phyloP scores from a whole-genome alignment of 2,329 filamentous ascomycete genomes.

The Arthrinium phaeospermum region DNA sequence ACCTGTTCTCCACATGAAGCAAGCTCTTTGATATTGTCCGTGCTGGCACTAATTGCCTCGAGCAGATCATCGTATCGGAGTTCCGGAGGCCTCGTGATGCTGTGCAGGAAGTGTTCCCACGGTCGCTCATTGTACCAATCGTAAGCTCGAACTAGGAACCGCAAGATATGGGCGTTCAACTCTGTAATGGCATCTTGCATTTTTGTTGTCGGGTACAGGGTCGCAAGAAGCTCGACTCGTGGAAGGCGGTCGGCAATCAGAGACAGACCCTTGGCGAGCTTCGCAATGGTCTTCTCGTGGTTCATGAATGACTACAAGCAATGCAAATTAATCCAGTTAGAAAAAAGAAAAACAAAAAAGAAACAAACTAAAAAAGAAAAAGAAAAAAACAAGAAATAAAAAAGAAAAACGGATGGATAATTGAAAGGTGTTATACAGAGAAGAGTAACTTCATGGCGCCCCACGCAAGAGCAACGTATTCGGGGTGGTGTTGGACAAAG shows the following conservation, averaged over 20 bases:
- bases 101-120: conserved; percentile 28
- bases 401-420: too few species aligned
- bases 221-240: not conserved
- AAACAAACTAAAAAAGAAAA: too few species aligned
- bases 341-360: too few species aligned
- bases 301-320: not conserved
- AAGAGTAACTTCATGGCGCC: conserved; percentile 5
- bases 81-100: conserved; percentile 29
- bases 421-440: too few species aligned
- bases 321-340: too few species aligned
- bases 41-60: not conserved
- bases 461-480: conserved; percentile 1
- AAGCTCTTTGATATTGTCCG: not conserved
- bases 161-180: conserved; percentile 36
- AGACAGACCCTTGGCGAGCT: not conserved
- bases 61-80: conserved; percentile 29
- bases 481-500: conserved; percentile 2
- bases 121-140: conserved; percentile 36
- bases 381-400: too few species aligned
- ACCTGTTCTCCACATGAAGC: not conserved
- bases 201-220: not conserved
- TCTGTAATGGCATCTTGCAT: not conserved
- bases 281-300: not conserved
- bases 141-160: conserved; percentile 33
- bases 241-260: conserved; percentile 3